Evolutionary conservation across 1,284 basidiomycete genomes (phyloP).

Genomic region (Moniliella sp.): DNA sequence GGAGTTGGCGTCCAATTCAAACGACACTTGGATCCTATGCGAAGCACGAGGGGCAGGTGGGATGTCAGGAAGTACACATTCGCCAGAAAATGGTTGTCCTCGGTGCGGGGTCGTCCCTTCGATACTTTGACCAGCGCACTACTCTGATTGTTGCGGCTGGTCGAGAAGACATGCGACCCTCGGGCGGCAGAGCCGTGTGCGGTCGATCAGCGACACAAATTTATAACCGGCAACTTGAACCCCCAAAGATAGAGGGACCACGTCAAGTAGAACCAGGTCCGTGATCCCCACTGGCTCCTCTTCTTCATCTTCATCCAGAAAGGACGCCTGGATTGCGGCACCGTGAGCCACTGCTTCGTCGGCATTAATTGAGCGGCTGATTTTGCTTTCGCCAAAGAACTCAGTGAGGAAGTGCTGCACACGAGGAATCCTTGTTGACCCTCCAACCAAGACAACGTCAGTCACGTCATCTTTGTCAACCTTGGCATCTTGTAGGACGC

Average conservation of each 20-base stretch:
- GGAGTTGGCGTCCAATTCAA: slow-evolving; percentile 96
- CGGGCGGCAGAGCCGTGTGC: slow-evolving; percentile 99
- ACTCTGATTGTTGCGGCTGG: slow-evolving; percentile 56
- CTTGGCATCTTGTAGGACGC: slow-evolving; percentile 72
- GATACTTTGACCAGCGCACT: slow-evolving; percentile 69
- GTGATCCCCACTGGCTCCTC: too few species aligned
- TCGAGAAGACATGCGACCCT: slow-evolving; percentile 96
- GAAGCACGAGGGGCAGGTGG: too few species aligned
- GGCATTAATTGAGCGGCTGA: slow-evolving; percentile 91
- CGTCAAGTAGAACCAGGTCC: slow-evolving; percentile 83
- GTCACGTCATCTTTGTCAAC: slow-evolving; percentile 77
- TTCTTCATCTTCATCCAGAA: slow-evolving; percentile 77
- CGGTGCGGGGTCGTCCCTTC: slow-evolving; percentile 93
- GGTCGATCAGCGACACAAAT: slow-evolving; percentile 58
- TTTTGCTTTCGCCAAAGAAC: slow-evolving; percentile 80
- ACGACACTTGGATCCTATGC: too few species aligned
- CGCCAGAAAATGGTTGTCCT: slow-evolving; percentile 90
- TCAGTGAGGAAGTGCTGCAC: slow-evolving; percentile 77
- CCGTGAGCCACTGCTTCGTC: slow-evolving; percentile 84
- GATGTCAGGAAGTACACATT: too few species aligned
- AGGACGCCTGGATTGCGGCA: slow-evolving; percentile 79
- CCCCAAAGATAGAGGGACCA: slow-evolving; percentile 79
- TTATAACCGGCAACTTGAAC: slow-evolving; percentile 95
- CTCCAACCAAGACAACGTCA: slow-evolving; percentile 95
- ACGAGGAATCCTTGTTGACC: slow-evolving; percentile 91